These are phyloP conservation scores for Mallotus nudiflorus DNA, from an alignment of 345 rosid genomes.

Conservation along the genomic window DNA sequence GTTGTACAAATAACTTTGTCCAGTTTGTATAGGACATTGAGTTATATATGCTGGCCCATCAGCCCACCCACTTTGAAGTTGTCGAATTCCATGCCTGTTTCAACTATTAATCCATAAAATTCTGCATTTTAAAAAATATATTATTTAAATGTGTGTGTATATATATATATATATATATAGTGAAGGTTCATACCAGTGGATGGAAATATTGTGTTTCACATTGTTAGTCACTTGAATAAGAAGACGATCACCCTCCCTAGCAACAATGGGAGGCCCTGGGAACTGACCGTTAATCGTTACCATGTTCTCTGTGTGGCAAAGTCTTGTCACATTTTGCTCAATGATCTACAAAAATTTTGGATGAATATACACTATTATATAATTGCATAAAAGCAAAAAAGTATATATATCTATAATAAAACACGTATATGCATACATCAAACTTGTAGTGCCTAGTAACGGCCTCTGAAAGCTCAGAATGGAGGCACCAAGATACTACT, in stretches of 20 bases:
- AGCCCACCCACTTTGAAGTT: neutral
- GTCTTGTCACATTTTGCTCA: too few species aligned
- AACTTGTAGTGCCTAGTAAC: constrained; percentile 7
- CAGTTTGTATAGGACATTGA: constrained; percentile 9
- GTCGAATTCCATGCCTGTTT: constrained; percentile 13
- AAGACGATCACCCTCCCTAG: constrained; percentile 5
- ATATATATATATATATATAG: too few species aligned
- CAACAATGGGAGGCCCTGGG: constrained; percentile 7
- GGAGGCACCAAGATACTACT: neutral
- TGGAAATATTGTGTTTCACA: neutral
- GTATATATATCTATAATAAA: too few species aligned
- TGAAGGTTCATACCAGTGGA: too few species aligned
- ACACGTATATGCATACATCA: neutral
- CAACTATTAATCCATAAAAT: neutral
- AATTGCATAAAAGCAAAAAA: too few species aligned
- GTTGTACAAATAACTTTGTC: neutral
- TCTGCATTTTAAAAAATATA: too few species aligned
- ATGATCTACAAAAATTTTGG: too few species aligned
- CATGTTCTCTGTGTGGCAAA: constrained; percentile 17
- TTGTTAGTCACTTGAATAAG: neutral
- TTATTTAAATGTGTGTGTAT: too few species aligned
- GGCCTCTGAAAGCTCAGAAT: neutral
- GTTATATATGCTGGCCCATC: constrained; percentile 1
- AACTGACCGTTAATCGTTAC: constrained; percentile 26
- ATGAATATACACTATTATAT: too few species aligned